Evolutionary conservation across 2,329 filamentous ascomycete genomes (phyloP).

Genomic region (Endoconidiophora polonica): DNA sequence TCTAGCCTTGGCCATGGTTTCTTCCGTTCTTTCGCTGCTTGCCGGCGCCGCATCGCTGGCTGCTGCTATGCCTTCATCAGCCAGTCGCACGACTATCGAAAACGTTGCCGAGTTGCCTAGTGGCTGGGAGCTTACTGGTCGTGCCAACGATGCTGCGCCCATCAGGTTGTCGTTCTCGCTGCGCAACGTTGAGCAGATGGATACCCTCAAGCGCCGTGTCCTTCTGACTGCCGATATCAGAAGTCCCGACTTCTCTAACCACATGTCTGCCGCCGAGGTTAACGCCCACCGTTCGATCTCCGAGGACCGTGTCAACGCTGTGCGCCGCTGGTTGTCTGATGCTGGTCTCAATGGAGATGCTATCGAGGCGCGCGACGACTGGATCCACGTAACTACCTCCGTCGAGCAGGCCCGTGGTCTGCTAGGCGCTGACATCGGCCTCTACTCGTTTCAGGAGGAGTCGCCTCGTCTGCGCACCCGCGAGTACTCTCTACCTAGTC

Average conservation of each 20-base stretch:
- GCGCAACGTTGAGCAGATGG: slow-evolving; percentile 12
- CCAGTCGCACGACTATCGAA: slow-evolving; percentile 10
- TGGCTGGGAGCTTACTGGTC: slow-evolving; percentile 11
- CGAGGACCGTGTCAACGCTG: slow-evolving; percentile 20
- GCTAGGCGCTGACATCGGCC: slow-evolving; percentile 22
- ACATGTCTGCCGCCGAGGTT: slow-evolving; percentile 24
- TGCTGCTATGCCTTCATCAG: slow-evolving; percentile 3
- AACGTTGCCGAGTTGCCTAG: slow-evolving; percentile 9
- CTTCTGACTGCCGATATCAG: slow-evolving; percentile 26
- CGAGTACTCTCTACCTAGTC: slow-evolving; percentile 28
- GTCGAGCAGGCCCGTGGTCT: slow-evolving; percentile 24
- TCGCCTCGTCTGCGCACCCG: slow-evolving; percentile 26
- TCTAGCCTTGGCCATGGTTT: background rate
- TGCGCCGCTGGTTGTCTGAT: slow-evolving; percentile 26
- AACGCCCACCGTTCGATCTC: slow-evolving; percentile 22
- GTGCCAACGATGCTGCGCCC: background rate
- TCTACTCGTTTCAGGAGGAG: slow-evolving; percentile 27
- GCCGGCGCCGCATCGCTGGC: slow-evolving; percentile 1
- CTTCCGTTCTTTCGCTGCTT: slow-evolving; percentile 9
- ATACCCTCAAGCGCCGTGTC: slow-evolving; percentile 10
- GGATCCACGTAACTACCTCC: slow-evolving; percentile 27
- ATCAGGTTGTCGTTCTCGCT: slow-evolving; percentile 13
- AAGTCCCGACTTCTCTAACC: slow-evolving; percentile 27
- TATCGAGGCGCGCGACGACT: slow-evolving; percentile 22
- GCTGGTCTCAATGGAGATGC: slow-evolving; percentile 20